Conservation (phyloP, 352 stramenopile genomes). For the Globisporangium nagaii region DNA sequence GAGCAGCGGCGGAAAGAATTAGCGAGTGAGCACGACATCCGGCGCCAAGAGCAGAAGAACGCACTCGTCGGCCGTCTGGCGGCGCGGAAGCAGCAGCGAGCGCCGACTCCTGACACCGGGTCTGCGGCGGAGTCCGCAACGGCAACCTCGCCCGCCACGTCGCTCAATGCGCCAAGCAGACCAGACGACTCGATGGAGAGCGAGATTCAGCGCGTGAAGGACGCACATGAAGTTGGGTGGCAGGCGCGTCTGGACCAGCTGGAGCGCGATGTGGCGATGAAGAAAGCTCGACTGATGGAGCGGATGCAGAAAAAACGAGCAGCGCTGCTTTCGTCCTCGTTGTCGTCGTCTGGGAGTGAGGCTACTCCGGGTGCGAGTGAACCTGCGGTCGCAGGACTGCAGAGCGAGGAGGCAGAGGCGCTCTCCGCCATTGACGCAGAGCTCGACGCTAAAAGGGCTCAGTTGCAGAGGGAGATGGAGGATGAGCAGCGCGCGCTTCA, state of each 20-base stretch:
- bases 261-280: conserved; percentile 20
- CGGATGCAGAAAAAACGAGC: conserved; percentile 26
- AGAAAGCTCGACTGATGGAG: conserved; percentile 24
- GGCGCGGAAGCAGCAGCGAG: not conserved
- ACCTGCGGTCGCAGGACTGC: not conserved
- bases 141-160: not conserved
- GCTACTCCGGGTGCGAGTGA: no score
- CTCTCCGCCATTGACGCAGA: conserved; percentile 26
- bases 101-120: not conserved
- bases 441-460: conserved; percentile 9
- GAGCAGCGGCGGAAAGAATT: not conserved
- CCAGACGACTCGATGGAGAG: conserved; percentile 1
- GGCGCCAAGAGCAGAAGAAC: not conserved
- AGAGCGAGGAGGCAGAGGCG: conserved; percentile 25
- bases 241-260: conserved; percentile 22
- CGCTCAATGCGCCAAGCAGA: no score
- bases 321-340: not conserved
- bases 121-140: not conserved
- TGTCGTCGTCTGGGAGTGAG: not conserved
- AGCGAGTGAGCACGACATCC: not conserved
- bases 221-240: conserved; percentile 21
- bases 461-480: conserved; percentile 6
- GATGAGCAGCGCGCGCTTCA: conserved; percentile 12
- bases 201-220: conserved; percentile 27
- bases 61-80: not conserved